Percentiles rank a stretch among this genome's conserved stretches.
phyloP scores from a whole-genome alignment of 768 basidiomycete genomes.

The Agaricus bisporus region DNA sequence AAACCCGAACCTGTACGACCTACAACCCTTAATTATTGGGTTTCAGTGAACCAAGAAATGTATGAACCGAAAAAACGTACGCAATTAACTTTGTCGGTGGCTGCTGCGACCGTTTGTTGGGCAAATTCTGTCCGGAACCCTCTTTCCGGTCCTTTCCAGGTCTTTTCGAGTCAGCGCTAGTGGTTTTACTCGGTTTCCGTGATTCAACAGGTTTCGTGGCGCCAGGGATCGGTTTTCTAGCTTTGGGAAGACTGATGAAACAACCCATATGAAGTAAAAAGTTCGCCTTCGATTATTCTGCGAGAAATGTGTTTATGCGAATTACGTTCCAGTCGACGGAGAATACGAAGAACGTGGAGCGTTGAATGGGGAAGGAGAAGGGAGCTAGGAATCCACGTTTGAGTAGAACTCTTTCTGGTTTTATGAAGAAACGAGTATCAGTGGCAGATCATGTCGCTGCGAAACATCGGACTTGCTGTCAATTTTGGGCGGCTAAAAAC shows the following conservation, averaged over 20 bases:
- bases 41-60: not conserved
- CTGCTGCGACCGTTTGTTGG: not conserved
- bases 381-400: too few relatives aligned
- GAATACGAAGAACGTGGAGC: too few relatives aligned
- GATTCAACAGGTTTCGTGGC: not conserved
- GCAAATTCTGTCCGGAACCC: too few relatives aligned
- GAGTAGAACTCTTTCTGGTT: too few relatives aligned
- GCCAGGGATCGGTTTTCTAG: not conserved
- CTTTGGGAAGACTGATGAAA: not conserved
- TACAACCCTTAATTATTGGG: not conserved
- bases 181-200: not conserved
- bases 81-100: not conserved
- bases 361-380: too few relatives aligned
- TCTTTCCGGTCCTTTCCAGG: not conserved
- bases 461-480: too few relatives aligned
- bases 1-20: not conserved
- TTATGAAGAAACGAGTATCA: too few relatives aligned
- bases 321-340: not conserved
- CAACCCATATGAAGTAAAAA: not conserved
- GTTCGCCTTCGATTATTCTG: not conserved
- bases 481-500: too few relatives aligned
- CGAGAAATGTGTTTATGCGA: too few relatives aligned
- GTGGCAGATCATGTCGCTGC: too few relatives aligned
- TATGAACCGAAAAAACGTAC: not conserved
- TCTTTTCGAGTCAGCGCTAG: not conserved